phyloP scores from a whole-genome alignment of 208 protist species.

The Trypanosoma caninum region DNA sequence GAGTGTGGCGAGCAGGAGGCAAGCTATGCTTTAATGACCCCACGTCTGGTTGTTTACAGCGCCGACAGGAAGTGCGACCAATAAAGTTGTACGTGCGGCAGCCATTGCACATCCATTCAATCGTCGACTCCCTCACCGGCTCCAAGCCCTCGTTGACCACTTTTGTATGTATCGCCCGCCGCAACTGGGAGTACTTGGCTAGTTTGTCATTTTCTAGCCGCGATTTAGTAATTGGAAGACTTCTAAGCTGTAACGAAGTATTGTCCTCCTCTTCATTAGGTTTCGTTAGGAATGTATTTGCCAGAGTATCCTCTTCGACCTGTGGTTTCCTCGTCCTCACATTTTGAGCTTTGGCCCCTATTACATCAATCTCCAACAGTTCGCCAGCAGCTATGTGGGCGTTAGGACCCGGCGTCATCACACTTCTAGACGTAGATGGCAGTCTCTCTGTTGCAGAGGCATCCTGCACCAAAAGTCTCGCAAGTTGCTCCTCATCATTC shows the following conservation, averaged over 20 bases:
- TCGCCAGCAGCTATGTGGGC: not conserved
- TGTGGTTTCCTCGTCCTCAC: too few species aligned
- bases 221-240: constrained; percentile 19
- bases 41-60: constrained; percentile 36
- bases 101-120: constrained; percentile 64
- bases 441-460: not conserved
- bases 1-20: constrained; percentile 60
- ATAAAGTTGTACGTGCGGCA: constrained; percentile 62
- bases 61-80: constrained; percentile 28
- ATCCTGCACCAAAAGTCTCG: constrained; percentile 41
- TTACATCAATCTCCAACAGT: not conserved
- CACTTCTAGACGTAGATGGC: not conserved
- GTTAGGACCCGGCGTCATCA: not conserved
- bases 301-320: constrained; percentile 1
- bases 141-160: not conserved
- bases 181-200: constrained; percentile 37
- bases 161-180: constrained; percentile 13
- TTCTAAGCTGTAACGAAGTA: not conserved
- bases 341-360: too few species aligned
- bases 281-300: too few species aligned
- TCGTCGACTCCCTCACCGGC: constrained; percentile 2
- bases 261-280: constrained; percentile 1
- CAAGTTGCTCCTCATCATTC: constrained; percentile 39
- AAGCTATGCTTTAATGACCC: constrained; percentile 37
- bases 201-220: constrained; percentile 29